These are phyloP conservation scores for Syzygium jambos DNA, from an alignment of 345 rosid genomes.

Conservation along the genomic window DNA sequence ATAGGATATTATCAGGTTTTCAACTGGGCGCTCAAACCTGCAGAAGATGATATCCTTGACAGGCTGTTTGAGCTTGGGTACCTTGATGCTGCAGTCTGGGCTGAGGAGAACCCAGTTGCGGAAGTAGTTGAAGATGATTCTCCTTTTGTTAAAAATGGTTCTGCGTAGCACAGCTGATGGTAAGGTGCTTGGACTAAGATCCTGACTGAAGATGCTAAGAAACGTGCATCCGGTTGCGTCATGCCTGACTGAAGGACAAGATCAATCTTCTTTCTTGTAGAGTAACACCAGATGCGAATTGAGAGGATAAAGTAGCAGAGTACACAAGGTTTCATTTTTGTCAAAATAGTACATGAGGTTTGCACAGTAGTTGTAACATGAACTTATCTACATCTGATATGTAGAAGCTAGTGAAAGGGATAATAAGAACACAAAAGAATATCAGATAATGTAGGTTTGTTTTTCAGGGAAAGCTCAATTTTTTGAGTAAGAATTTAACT, in stretches of 20 bases:
- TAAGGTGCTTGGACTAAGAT: too few species aligned
- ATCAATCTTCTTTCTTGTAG: not conserved
- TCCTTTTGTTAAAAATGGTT: constrained; percentile 13
- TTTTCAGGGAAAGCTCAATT: too few species aligned
- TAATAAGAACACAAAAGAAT: not conserved
- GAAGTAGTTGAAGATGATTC: constrained; percentile 31
- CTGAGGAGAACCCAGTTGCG: constrained; percentile 47
- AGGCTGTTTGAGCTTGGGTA: constrained; percentile 73
- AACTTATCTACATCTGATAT: too few species aligned
- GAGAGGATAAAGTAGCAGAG: not conserved
- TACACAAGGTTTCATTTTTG: not conserved
- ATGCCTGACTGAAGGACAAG: not conserved
- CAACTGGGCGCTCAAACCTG: constrained; percentile 91
- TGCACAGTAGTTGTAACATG: not conserved
- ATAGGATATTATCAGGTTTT: constrained; percentile 38
- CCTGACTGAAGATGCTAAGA: not conserved
- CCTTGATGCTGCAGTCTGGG: constrained; percentile 74
- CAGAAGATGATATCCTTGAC: constrained; percentile 63
- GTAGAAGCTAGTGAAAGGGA: not conserved
- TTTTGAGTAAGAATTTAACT: too few species aligned
- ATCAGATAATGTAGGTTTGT: not conserved
- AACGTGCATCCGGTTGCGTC: not conserved
- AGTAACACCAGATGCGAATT: not conserved
- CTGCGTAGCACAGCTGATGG: not conserved
- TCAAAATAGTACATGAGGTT: not conserved